phyloP scores from a whole-genome alignment of 306 rosid genomes.

The Ammopiptanthus mongolicus region DNA sequence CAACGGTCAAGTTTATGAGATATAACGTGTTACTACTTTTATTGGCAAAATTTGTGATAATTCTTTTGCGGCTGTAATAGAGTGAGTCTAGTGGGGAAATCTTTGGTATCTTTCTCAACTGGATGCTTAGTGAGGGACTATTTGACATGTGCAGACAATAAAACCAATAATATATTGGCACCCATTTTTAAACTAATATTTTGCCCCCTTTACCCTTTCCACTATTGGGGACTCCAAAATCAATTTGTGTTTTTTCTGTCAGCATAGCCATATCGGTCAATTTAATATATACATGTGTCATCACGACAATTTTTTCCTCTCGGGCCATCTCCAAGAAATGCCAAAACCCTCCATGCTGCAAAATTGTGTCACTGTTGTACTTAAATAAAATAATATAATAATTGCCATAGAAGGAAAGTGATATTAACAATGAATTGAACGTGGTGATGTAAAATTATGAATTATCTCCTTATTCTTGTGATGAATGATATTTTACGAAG shows the following conservation, averaged over 20 bases:
- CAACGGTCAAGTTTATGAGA: constrained; percentile 1
- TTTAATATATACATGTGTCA: not conserved
- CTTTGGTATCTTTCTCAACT: not conserved
- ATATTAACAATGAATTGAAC: not conserved
- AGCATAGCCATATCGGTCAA: not conserved
- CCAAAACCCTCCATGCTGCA: not conserved
- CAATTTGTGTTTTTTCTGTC: not conserved
- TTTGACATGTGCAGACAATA: not conserved
- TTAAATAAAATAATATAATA: not conserved
- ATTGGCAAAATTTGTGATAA: not conserved
- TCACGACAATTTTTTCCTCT: not conserved
- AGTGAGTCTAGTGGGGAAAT: not conserved
- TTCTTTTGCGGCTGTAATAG: not conserved
- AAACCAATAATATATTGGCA: constrained; percentile 5
- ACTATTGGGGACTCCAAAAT: not conserved
- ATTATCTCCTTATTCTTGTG: not conserved
- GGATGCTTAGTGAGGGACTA: not conserved
- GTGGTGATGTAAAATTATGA: no score
- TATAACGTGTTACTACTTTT: constrained; percentile 7
- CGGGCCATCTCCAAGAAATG: not conserved
- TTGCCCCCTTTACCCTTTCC: not conserved
- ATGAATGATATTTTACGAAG: not conserved
- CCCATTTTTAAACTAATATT: not conserved
- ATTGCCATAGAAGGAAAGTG: not conserved
- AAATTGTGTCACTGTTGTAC: not conserved